Base-by-base conservation (phyloP, 129 eudicot genomes). In the Pulicaria dysenterica region DNA sequence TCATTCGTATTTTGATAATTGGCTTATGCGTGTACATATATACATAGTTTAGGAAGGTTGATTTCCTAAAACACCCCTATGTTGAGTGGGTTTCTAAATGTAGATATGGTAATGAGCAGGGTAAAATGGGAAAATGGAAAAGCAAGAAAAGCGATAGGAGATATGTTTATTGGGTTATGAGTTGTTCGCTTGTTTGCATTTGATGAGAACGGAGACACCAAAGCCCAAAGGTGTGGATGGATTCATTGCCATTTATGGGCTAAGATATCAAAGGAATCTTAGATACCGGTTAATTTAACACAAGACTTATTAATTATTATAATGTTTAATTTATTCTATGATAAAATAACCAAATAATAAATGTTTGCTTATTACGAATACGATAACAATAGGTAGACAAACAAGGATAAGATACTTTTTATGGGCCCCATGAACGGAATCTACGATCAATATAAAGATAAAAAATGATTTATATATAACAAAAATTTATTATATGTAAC, bases 251-350 rank as follows among this genome's bases (percentile, higher is more conserved):
- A 41, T 66, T 9, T 72, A 10, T 37, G 36, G 80, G 74, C 80
- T 76, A 67, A 76, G 80, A 67, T 56, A 76, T 56, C 80, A 76
- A 76, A 45, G 80, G 77, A 75, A 75, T 65, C 72, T 64, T 48
- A 14, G 15, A 60, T 73, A 7, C 11, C 76, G 34, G 58, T 58
- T 17, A 17, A 38, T 19, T 42, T 2, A 41, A 38, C 4, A 37
- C 12, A 36, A 59, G 12, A 48, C 17, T 44, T 24, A 65, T 65
- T 16, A 48, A 16, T 44, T 24, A 65, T 65, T 16, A 8, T 65
- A 14, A 9, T 5, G 47, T 43, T 43, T 43, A 9, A 43, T 43
- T 43, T 9, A 7, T 43, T 7, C 47, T 43, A 43, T 43, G 47
- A 43, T 43, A 2, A 43, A 5, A 9, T 7, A 5, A 43, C 47